These are phyloP conservation scores for Penicillium soppii DNA, from an alignment of 495 filamentous ascomycete genomes.

Conservation along the genomic window DNA sequence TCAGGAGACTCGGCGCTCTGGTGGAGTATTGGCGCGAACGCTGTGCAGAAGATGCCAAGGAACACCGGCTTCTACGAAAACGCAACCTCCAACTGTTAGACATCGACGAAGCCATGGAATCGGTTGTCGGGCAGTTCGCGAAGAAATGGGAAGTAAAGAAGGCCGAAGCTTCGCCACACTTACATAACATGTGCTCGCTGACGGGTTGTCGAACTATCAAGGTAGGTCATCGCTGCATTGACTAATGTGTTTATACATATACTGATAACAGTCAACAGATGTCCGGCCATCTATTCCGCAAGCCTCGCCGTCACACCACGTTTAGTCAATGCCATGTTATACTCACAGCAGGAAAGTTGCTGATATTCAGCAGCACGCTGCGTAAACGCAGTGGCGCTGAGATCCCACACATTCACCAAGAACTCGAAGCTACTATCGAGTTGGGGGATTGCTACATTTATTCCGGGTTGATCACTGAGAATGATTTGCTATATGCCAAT, in stretches of 20 bases:
- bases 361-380: constrained; percentile 63
- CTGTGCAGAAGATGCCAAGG: constrained; percentile 51
- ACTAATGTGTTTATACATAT: not conserved
- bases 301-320: constrained; percentile 62
- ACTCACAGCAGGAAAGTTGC: constrained; percentile 60
- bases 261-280: constrained; percentile 35
- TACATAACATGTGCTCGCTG: constrained; percentile 71
- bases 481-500: constrained; percentile 67
- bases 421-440: constrained; percentile 56
- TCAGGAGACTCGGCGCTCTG: constrained; percentile 56
- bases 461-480: constrained; percentile 64
- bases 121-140: constrained; percentile 65
- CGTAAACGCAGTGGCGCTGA: constrained; percentile 57
- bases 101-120: constrained; percentile 72
- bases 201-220: constrained; percentile 65
- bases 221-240: constrained; percentile 25
- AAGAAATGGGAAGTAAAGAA: constrained; percentile 73
- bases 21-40: constrained; percentile 68
- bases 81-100: constrained; percentile 62
- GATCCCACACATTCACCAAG: constrained; percentile 62
- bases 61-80: constrained; percentile 55
- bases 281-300: constrained; percentile 65
- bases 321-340: constrained; percentile 64
- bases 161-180: constrained; percentile 59
- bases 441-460: constrained; percentile 73